phyloP scores from a whole-genome alignment of 176 grass and related monocot species.

The Calamus simplicifolius region DNA sequence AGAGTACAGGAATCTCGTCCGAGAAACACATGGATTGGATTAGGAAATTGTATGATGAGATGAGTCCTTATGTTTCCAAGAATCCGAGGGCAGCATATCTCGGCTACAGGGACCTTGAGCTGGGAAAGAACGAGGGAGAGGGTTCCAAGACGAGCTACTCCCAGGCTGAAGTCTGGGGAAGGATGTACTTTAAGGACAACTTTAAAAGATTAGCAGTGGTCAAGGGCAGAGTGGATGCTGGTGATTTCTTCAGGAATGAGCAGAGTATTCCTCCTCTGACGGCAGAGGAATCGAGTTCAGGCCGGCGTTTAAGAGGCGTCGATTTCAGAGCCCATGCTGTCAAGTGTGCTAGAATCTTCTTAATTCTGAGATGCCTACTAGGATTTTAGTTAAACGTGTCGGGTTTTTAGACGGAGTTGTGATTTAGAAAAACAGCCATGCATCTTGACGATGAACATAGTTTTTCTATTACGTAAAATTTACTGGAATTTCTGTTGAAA shows the following conservation, averaged over 20 bases:
- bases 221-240: constrained; percentile 59
- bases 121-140: constrained; percentile 37
- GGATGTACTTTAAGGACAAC: constrained; percentile 52
- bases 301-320: too few relatives aligned
- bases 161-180: constrained; percentile 47
- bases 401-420: too few relatives aligned
- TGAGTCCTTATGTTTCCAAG: constrained; percentile 49
- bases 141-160: constrained; percentile 2
- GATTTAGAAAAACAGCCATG: too few relatives aligned
- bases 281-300: neutral
- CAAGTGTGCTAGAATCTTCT: too few relatives aligned
- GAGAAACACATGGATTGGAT: constrained; percentile 43
- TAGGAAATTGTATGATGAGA: constrained; percentile 22
- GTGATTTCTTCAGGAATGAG: constrained; percentile 76
- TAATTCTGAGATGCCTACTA: too few relatives aligned
- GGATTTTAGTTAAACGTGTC: too few relatives aligned
- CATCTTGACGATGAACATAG: too few relatives aligned
- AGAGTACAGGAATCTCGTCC: constrained; percentile 2
- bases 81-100: constrained; percentile 54
- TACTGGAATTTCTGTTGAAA: too few relatives aligned
- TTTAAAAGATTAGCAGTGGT: constrained; percentile 59
- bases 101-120: constrained; percentile 71
- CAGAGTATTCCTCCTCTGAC: constrained; percentile 70
- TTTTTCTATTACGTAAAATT: too few relatives aligned
- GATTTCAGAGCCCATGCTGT: too few relatives aligned